Conservation (phyloP, 176 grass and related monocot species). For the Carex parvula region DNA sequence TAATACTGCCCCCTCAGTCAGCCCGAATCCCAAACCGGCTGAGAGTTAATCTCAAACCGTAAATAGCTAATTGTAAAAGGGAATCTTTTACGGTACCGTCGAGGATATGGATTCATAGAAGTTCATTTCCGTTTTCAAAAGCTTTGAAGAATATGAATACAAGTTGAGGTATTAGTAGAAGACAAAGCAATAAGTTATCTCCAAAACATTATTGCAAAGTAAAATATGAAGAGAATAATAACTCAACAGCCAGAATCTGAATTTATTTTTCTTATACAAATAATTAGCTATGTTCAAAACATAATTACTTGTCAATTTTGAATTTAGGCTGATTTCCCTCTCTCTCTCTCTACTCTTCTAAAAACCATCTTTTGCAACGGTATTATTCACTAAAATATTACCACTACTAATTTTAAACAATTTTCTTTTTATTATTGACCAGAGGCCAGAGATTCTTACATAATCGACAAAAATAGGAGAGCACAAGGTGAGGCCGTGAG, state of each 20-base stretch:
- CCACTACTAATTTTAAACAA: constrained; percentile 15
- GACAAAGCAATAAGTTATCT: too few relatives aligned
- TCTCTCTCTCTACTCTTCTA: not conserved
- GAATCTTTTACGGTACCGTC: too few relatives aligned
- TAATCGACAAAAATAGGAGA: constrained; percentile 14
- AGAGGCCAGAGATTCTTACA: not conserved
- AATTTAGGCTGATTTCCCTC: not conserved
- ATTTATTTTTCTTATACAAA: not conserved
- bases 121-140: too few relatives aligned
- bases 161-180: too few relatives aligned
- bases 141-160: too few relatives aligned
- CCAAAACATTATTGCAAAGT: not conserved
- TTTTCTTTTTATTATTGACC: not conserved
- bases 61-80: too few relatives aligned
- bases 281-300: not conserved
- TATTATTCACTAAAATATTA: not conserved
- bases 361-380: not conserved
- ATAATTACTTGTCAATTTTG: not conserved
- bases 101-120: too few relatives aligned
- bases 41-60: too few relatives aligned
- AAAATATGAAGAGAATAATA: not conserved
- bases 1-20: too few relatives aligned
- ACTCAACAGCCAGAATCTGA: not conserved
- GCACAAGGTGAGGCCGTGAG: not conserved
- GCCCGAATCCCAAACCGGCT: too few relatives aligned